These are phyloP conservation scores for Colletotrichum liriopes DNA, from an alignment of 2,329 filamentous ascomycete species.

Conservation along the genomic window DNA sequence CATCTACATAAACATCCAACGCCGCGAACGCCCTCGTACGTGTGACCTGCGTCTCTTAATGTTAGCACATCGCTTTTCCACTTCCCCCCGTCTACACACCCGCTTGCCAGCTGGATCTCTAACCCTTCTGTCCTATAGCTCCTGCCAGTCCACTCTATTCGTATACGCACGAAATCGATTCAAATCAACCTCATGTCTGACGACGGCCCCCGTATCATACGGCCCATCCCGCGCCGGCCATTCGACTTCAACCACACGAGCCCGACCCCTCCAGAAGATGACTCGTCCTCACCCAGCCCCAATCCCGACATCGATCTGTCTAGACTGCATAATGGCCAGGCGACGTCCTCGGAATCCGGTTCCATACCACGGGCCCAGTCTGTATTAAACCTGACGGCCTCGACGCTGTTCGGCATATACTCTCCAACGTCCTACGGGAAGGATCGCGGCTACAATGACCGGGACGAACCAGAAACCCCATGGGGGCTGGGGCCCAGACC, in stretches of 20 bases:
- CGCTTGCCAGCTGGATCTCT: background rate
- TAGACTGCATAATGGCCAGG: conserved; percentile 46
- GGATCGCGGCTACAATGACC: conserved; percentile 58
- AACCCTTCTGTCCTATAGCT: conserved; percentile 5
- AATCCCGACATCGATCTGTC: conserved; percentile 61
- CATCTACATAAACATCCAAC: conserved; percentile 8
- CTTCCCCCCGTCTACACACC: conserved; percentile 7
- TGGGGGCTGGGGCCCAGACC: conserved; percentile 86
- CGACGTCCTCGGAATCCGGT: conserved; percentile 48
- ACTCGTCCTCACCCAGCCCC: conserved; percentile 54
- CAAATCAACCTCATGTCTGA: conserved; percentile 53
- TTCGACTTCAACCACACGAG: conserved; percentile 73
- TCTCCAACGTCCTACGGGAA: conserved; percentile 73
- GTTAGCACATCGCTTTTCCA: conserved; percentile 10
- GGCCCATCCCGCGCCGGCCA: conserved; percentile 80
- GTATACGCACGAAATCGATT: conserved; percentile 18
- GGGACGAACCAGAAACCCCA: conserved; percentile 76
- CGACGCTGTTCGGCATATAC: conserved; percentile 94
- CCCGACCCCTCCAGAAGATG: conserved; percentile 60
- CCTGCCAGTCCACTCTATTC: background rate
- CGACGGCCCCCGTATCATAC: conserved; percentile 70
- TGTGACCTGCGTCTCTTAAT: background rate
- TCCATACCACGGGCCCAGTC: conserved; percentile 81
- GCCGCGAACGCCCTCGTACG: background rate
- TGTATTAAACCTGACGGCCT: conserved; percentile 87